phyloP scores from a whole-genome alignment of 768 basidiomycete genomes.

The Lanmaoa rubissima region DNA sequence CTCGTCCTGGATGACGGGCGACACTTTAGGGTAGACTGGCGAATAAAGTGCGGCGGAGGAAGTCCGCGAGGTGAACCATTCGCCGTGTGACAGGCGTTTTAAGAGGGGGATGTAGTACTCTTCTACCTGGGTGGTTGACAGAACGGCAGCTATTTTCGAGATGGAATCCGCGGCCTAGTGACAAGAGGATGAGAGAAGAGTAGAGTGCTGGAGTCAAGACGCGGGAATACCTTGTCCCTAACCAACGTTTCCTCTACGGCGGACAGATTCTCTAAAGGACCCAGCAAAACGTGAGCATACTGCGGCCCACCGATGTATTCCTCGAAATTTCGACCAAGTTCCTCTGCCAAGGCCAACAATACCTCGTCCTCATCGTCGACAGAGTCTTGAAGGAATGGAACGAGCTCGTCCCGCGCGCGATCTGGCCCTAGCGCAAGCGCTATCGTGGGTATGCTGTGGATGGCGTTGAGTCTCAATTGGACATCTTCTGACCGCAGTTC shows the following conservation, averaged over 20 bases:
- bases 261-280: constrained; percentile 92
- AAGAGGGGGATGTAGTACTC: constrained; percentile 89
- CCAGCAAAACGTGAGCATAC: constrained; percentile 82
- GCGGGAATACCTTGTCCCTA: constrained; percentile 79
- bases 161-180: constrained; percentile 92
- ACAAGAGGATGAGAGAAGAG: constrained; percentile 9
- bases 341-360: constrained; percentile 91
- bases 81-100: constrained; percentile 84
- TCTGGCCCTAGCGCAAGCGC: constrained; percentile 94
- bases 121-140: constrained; percentile 81
- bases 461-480: constrained; percentile 91
- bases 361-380: constrained; percentile 99
- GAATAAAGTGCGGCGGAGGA: constrained; percentile 94
- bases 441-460: constrained; percentile 97
- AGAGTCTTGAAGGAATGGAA: constrained; percentile 98
- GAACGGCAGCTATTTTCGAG: constrained; percentile 77
- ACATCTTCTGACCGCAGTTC: constrained; percentile 98
- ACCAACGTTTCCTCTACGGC: constrained; percentile 98
- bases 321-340: constrained; percentile 87
- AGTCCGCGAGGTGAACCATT: constrained; percentile 98
- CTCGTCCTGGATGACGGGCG: constrained; percentile 75
- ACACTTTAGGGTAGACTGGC: constrained; percentile 82
- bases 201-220: background rate
- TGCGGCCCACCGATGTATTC: constrained; percentile 93
- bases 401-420: constrained; percentile 91